Conservation (phyloP, 1,139 yeast genomes). For the Candida sp. region DNA sequence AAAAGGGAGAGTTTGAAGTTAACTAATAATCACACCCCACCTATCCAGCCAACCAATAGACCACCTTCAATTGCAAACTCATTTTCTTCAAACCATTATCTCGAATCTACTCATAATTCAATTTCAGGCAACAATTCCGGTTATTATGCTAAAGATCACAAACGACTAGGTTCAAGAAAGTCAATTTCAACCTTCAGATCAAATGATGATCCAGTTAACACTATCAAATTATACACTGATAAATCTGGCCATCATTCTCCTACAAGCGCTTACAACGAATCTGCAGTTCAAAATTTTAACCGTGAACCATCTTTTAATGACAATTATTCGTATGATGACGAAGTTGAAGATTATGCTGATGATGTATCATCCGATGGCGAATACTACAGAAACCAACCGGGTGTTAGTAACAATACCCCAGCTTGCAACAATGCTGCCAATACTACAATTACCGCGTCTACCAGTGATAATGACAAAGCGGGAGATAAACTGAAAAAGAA, state of each 20-base stretch:
- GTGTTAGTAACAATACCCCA: slow-evolving; percentile 11
- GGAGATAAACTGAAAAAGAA: slow-evolving; percentile 23
- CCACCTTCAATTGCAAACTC: slow-evolving; percentile 18
- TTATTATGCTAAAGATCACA: slow-evolving; percentile 3
- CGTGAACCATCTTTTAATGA: slow-evolving; percentile 9
- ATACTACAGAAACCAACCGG: slow-evolving; percentile 8
- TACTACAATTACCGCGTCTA: slow-evolving; percentile 2
- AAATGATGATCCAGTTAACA: slow-evolving; percentile 5
- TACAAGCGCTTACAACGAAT: slow-evolving; percentile 5
- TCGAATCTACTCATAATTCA: slow-evolving; percentile 11
- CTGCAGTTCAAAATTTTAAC: slow-evolving; percentile 1
- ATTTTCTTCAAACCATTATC: slow-evolving; percentile 16
- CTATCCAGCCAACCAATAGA: slow-evolving; percentile 7
- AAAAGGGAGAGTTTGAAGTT: slow-evolving; percentile 1
- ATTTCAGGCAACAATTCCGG: slow-evolving; percentile 1
- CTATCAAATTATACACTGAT: slow-evolving; percentile 1
- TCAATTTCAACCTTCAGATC: slow-evolving; percentile 10
- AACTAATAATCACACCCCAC: slow-evolving; percentile 1
- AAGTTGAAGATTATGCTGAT: slow-evolving; percentile 23
- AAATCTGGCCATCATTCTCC: slow-evolving; percentile 6
- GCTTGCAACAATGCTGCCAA: slow-evolving; percentile 2
- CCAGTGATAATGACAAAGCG: slow-evolving; percentile 11
- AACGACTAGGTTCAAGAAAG: slow-evolving; percentile 8
- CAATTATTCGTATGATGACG: slow-evolving; percentile 29
- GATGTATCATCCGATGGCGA: slow-evolving; percentile 33